A percentile compares a stretch with the other conserved stretches of the same genome.
phyloP scores from a whole-genome alignment of 805 yeast genomes.

The Candida taoyuanica region DNA sequence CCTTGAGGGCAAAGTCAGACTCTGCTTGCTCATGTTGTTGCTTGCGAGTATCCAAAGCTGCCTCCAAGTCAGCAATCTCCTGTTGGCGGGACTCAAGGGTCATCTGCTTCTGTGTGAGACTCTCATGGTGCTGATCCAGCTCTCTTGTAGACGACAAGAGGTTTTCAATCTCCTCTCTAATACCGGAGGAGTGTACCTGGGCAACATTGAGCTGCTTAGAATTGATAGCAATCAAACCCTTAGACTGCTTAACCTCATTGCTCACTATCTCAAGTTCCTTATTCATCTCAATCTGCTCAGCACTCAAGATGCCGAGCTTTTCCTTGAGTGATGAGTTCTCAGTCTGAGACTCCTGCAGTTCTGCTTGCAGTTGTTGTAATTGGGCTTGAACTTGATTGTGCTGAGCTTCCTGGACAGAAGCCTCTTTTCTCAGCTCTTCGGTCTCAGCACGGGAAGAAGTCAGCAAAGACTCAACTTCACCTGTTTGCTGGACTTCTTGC shows the following conservation, averaged over 20 bases:
- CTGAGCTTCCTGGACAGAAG: conserved; percentile 74
- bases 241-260: conserved; percentile 54
- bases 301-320: conserved; percentile 58
- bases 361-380: conserved; percentile 53
- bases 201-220: conserved; percentile 65
- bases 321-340: conserved; percentile 64
- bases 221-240: conserved; percentile 59
- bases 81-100: conserved; percentile 28
- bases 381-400: conserved; percentile 65
- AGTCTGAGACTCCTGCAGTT: conserved; percentile 63
- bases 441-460: conserved; percentile 59
- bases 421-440: conserved; percentile 64
- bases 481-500: conserved; percentile 70
- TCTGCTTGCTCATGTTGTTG: conserved; percentile 18
- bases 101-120: conserved; percentile 32
- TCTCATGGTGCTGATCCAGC: conserved; percentile 35
- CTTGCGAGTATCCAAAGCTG: conserved; percentile 31
- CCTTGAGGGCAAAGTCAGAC: conserved; percentile 17
- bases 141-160: conserved; percentile 30
- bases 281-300: conserved; percentile 58
- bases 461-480: conserved; percentile 62
- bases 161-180: conserved; percentile 39
- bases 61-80: conserved; percentile 33
- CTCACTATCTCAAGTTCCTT: conserved; percentile 48
- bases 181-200: conserved; percentile 43